Evolutionary conservation across 768 basidiomycete genomes (phyloP), one percentile per base, ranked within the genome.

Genomic region (Botryobasidium botryosum): DNA sequence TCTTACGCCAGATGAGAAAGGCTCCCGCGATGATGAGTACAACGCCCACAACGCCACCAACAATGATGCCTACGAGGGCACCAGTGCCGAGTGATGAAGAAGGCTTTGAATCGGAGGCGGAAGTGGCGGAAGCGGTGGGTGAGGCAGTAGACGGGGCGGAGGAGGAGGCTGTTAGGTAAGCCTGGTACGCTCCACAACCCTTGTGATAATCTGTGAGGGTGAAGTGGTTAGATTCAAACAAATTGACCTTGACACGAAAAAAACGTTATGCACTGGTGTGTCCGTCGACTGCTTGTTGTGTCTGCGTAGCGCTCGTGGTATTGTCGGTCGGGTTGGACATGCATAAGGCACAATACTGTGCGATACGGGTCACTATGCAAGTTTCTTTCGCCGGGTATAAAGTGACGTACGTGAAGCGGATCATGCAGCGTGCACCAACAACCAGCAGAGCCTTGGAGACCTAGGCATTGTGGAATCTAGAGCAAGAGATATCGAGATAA

Each of bases 371-470:
- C 15, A 5, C 3, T 18, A 4, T 6, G 20, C 2, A 28, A 17
- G n/a, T 8, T n/a, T n/a, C 10, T 20, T 45, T 27, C 10, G 32
- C 35, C 15, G 8, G 28, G 25, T 3, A 17, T 38, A 6, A 29
- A 31, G 5, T n/a, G 21, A 47, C 46, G n/a, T 43, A 47, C 46
- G 18, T 47, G 46, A 18, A 47, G 21, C 12, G 46, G 46, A 27
- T 47, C 46, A 25, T 28, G 40, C 10, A 20, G 17, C 17, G 28
- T 24, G 31, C 46, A 47, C 39, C 39, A 42, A 40, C 46, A 42
- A 6, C 40, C 40, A 27, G 46, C 20, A 28, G 25, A 23, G 18
- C 39, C 40, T 15, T 25, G 29, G 10, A 43, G 6, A 5, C n/a
- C 5, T 15, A 33, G 5, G 25, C 46, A 47, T 43, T 13, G 10